phyloP scores from a whole-genome alignment of 257 asterid genomes.

The Leptodermis oblonga region DNA sequence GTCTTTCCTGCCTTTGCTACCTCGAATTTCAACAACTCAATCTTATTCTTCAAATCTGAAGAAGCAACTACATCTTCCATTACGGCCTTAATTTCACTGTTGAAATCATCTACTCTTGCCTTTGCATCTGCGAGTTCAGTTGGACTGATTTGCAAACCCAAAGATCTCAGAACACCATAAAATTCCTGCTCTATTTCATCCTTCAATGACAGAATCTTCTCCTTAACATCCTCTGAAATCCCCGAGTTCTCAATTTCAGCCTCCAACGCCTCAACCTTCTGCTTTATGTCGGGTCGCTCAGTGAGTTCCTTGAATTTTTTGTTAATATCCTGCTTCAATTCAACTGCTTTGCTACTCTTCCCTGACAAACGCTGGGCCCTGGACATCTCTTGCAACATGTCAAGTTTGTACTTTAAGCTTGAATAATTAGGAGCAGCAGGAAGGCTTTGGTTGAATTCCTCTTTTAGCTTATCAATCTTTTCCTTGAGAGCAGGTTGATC shows the following conservation, averaged over 20 bases:
- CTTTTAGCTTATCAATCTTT: slow-evolving; percentile 51
- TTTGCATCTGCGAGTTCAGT: slow-evolving; percentile 25
- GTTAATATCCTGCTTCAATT: slow-evolving; percentile 43
- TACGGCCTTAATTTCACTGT: slow-evolving; percentile 39
- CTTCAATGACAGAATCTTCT: slow-evolving; percentile 46
- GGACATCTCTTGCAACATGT: slow-evolving; percentile 51
- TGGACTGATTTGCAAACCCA: slow-evolving; percentile 45
- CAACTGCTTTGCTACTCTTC: slow-evolving; percentile 32
- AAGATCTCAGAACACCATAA: slow-evolving; percentile 38
- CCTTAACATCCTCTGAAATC: slow-evolving; percentile 47
- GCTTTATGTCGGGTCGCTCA: slow-evolving; percentile 47
- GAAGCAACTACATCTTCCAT: slow-evolving; percentile 49
- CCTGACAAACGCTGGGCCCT: slow-evolving; percentile 32
- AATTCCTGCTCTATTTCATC: slow-evolving; percentile 52
- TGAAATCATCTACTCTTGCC: slow-evolving; percentile 38
- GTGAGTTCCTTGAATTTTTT: slow-evolving; percentile 48
- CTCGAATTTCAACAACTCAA: slow-evolving; percentile 55
- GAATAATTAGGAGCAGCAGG: slow-evolving; percentile 62
- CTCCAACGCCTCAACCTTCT: slow-evolving; percentile 49
- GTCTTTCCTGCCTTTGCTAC: slow-evolving; percentile 49
- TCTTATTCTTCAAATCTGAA: slow-evolving; percentile 57
- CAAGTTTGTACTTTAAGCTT: slow-evolving; percentile 52
- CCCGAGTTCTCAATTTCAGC: slow-evolving; percentile 54
- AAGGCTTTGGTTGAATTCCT: slow-evolving; percentile 50
- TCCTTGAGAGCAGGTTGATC: slow-evolving; percentile 52